These are phyloP conservation scores for Polytolypa hystricis DNA, from an alignment of 2,329 filamentous ascomycete genomes.

Conservation along the genomic window DNA sequence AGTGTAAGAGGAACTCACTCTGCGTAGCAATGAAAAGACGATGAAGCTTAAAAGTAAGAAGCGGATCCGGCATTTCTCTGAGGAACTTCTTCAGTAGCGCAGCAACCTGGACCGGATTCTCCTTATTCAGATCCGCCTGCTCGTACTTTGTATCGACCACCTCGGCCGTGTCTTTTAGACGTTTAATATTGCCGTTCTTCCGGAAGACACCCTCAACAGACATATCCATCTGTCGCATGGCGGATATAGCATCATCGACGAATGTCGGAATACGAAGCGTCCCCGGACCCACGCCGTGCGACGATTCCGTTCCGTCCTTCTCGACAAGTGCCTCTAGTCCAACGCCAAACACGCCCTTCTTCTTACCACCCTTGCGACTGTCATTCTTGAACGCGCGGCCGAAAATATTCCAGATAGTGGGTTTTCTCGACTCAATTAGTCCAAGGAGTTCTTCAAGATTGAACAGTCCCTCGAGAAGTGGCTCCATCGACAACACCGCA, in stretches of 20 bases:
- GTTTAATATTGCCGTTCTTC: slow-evolving; percentile 97
- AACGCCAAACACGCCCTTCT: slow-evolving; percentile 90
- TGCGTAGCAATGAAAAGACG: slow-evolving; percentile 80
- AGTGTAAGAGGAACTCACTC: slow-evolving; percentile 40
- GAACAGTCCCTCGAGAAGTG: slow-evolving; percentile 79
- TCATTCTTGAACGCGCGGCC: slow-evolving; percentile 92
- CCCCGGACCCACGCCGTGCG: slow-evolving; percentile 86
- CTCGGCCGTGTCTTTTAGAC: slow-evolving; percentile 74
- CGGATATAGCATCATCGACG: slow-evolving; percentile 85
- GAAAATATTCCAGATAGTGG: slow-evolving; percentile 97
- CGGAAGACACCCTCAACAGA: slow-evolving; percentile 97
- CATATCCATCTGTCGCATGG: slow-evolving; percentile 98
- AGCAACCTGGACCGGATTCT: slow-evolving; percentile 86
- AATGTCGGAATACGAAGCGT: slow-evolving; percentile 84
- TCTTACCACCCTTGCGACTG: slow-evolving; percentile 58
- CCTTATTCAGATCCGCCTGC: slow-evolving; percentile 71
- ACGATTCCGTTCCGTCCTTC: slow-evolving; percentile 92
- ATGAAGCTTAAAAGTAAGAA: slow-evolving; percentile 92
- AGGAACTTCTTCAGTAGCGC: slow-evolving; percentile 92
- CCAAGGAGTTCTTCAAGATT: slow-evolving; percentile 85
- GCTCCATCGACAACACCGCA: slow-evolving; percentile 89
- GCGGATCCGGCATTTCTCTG: slow-evolving; percentile 82
- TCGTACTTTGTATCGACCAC: slow-evolving; percentile 79
- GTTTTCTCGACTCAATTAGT: slow-evolving; percentile 85
- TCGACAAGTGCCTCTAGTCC: slow-evolving; percentile 81